phyloP scores from a whole-genome alignment of 2,329 filamentous ascomycete genomes.

The Beauveria medogensis region DNA sequence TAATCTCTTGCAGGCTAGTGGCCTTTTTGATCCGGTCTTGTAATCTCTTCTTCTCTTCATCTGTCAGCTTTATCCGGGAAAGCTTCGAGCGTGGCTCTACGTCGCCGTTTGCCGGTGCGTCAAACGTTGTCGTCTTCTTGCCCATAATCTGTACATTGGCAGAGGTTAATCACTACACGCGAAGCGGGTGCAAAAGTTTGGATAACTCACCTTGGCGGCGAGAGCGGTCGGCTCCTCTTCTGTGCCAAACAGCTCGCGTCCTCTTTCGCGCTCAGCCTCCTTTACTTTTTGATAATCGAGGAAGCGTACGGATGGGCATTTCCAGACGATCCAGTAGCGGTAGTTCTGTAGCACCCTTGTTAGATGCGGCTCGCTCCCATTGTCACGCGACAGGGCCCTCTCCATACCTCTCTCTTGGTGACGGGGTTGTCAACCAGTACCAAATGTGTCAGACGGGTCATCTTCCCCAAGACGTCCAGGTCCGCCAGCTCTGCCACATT shows the following conservation, averaged over 20 bases:
- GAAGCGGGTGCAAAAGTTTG: not conserved
- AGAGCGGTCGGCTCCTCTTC: slow-evolving; percentile 68
- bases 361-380: not conserved
- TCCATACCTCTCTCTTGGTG: slow-evolving; percentile 77
- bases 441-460: slow-evolving; percentile 68
- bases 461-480: slow-evolving; percentile 66
- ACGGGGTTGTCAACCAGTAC: slow-evolving; percentile 83
- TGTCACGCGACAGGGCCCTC: slow-evolving; percentile 13
- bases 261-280: slow-evolving; percentile 69
- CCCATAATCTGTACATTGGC: slow-evolving; percentile 58
- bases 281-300: slow-evolving; percentile 91
- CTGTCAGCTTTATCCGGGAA: slow-evolving; percentile 75
- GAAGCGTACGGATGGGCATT: slow-evolving; percentile 76
- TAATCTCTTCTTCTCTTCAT: slow-evolving; percentile 76
- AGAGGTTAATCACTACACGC: not conserved
- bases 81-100: slow-evolving; percentile 48
- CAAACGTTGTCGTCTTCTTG: slow-evolving; percentile 70
- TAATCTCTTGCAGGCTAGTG: slow-evolving; percentile 83
- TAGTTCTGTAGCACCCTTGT: slow-evolving; percentile 60
- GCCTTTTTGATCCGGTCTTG: slow-evolving; percentile 84
- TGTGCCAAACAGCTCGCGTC: slow-evolving; percentile 77
- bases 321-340: slow-evolving; percentile 84
- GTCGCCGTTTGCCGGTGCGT: slow-evolving; percentile 38
- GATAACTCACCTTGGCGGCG: slow-evolving; percentile 53
- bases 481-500: slow-evolving; percentile 78